Conservation (phyloP, 768 basidiomycete genomes). For the Serendipita vermifera region DNA sequence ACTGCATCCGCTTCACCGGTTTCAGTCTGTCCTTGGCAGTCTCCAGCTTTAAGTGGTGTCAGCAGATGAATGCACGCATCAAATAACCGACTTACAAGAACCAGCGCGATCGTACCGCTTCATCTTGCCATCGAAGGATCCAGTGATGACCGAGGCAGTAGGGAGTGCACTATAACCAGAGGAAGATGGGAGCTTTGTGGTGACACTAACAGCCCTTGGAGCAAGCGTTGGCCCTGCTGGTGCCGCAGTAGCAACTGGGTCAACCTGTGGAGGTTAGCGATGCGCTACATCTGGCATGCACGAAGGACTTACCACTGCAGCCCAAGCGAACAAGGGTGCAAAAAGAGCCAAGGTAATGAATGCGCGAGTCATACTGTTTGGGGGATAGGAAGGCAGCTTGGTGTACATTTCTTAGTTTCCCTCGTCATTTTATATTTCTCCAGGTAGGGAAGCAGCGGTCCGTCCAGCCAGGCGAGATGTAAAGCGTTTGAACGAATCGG, state of each 20-base stretch:
- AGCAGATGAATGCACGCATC: neutral
- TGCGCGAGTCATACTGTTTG: too few relatives aligned
- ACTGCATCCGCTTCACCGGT: conserved; percentile 16
- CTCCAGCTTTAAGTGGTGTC: neutral
- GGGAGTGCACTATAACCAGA: conserved; percentile 10
- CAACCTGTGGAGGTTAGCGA: neutral
- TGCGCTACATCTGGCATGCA: neutral
- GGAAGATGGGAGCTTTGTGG: conserved; percentile 11
- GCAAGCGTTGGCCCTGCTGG: conserved; percentile 1
- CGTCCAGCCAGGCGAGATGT: too few relatives aligned
- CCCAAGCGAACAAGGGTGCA: neutral
- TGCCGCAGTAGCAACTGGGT: neutral
- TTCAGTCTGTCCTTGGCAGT: conserved; percentile 12
- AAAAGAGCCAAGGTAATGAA: too few relatives aligned
- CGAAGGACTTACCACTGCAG: neutral
- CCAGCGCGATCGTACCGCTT: conserved; percentile 7
- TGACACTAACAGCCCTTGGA: neutral
- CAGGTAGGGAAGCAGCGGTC: too few relatives aligned
- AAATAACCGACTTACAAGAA: neutral
- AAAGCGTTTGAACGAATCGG: too few relatives aligned
- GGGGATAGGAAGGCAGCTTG: too few relatives aligned
- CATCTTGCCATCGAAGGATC: conserved; percentile 12
- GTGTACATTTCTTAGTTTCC: too few relatives aligned
- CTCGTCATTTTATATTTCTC: too few relatives aligned
- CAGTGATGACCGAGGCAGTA: conserved; percentile 12